Percentiles rank a stretch among this genome's conserved stretches.
phyloP scores from a whole-genome alignment of 2,329 filamentous ascomycete species.

The Blastomyces emzantsi region DNA sequence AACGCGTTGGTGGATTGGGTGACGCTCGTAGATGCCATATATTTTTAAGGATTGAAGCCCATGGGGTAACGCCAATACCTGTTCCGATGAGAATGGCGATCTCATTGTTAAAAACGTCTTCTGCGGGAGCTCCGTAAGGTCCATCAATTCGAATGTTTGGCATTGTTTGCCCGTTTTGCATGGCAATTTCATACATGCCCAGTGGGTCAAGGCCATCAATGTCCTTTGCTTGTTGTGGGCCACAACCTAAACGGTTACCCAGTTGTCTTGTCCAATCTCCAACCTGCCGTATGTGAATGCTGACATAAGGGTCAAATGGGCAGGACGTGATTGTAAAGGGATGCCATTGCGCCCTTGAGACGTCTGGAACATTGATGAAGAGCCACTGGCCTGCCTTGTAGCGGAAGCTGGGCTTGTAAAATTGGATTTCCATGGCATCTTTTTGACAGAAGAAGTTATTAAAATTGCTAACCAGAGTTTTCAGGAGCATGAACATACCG shows the following conservation, averaged over 20 bases:
- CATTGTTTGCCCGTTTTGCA: slow-evolving; percentile 90
- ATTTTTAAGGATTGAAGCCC: slow-evolving; percentile 85
- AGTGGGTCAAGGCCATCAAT: slow-evolving; percentile 85
- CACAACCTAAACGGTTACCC: slow-evolving; percentile 92
- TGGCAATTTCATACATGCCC: slow-evolving; percentile 96
- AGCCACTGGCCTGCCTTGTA: slow-evolving; percentile 99
- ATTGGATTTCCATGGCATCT: slow-evolving; percentile 96
- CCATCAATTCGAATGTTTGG: slow-evolving; percentile 83
- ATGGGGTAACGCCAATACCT: slow-evolving; percentile 78
- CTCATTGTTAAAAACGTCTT: slow-evolving; percentile 95
- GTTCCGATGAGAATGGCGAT: slow-evolving; percentile 69
- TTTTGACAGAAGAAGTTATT: not conserved
- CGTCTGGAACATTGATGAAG: slow-evolving; percentile 83
- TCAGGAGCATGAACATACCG: slow-evolving; percentile 45
- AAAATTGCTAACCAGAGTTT: slow-evolving; percentile 23
- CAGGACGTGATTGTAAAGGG: slow-evolving; percentile 99
- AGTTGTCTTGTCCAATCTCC: slow-evolving; percentile 92
- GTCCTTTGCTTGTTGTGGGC: slow-evolving; percentile 74
- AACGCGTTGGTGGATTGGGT: slow-evolving; percentile 78
- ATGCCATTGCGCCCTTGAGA: slow-evolving; percentile 91
- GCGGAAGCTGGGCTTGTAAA: slow-evolving; percentile 89
- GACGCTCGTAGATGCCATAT: slow-evolving; percentile 93
- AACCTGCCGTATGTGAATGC: slow-evolving; percentile 89
- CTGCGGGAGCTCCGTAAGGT: slow-evolving; percentile 90
- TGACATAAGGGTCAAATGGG: slow-evolving; percentile 90